Evolutionary conservation across 768 basidiomycete genomes (phyloP).

Genomic region (Clavulina sp.): DNA sequence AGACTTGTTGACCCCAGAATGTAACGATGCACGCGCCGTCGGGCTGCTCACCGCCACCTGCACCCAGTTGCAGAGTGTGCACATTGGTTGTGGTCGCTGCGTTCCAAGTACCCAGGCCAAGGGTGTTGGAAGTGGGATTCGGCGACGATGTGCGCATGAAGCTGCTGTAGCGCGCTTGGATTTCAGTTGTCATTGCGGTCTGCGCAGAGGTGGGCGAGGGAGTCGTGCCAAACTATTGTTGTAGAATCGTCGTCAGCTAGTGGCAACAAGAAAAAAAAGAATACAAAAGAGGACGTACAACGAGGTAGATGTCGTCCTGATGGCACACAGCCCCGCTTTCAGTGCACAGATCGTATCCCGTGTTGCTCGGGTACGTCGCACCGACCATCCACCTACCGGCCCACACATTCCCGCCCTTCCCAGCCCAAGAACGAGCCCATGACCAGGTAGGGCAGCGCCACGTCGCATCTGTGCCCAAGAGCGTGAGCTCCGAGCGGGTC

Average conservation of each 20-base stretch:
- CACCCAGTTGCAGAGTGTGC: constrained; percentile 44
- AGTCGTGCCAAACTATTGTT: constrained; percentile 33
- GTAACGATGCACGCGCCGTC: constrained; percentile 42
- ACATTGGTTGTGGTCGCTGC: constrained; percentile 34
- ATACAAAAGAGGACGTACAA: constrained; percentile 29
- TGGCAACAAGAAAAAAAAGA: not conserved
- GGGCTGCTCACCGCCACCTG: constrained; percentile 27
- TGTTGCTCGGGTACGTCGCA: constrained; percentile 39
- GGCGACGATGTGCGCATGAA: constrained; percentile 49
- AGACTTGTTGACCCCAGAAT: constrained; percentile 49
- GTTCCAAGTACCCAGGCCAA: constrained; percentile 29
- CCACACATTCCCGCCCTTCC: constrained; percentile 43
- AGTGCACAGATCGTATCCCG: constrained; percentile 26
- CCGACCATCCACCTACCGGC: constrained; percentile 50
- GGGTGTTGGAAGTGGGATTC: constrained; percentile 31
- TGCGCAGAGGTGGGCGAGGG: constrained; percentile 38
- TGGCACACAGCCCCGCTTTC: constrained; percentile 45
- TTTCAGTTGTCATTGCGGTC: constrained; percentile 39
- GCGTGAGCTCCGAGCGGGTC: constrained; percentile 36
- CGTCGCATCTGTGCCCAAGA: constrained; percentile 46
- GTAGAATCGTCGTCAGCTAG: constrained; percentile 6
- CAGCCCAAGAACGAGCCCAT: constrained; percentile 51
- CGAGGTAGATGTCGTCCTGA: constrained; percentile 66
- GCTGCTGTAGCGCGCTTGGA: constrained; percentile 49
- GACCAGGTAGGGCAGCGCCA: constrained; percentile 60